A percentile compares a stretch with the other conserved stretches of the same genome.
phyloP scores from a whole-genome alignment of 148 eudicot genomes.

The Persicaria tinctoria region DNA sequence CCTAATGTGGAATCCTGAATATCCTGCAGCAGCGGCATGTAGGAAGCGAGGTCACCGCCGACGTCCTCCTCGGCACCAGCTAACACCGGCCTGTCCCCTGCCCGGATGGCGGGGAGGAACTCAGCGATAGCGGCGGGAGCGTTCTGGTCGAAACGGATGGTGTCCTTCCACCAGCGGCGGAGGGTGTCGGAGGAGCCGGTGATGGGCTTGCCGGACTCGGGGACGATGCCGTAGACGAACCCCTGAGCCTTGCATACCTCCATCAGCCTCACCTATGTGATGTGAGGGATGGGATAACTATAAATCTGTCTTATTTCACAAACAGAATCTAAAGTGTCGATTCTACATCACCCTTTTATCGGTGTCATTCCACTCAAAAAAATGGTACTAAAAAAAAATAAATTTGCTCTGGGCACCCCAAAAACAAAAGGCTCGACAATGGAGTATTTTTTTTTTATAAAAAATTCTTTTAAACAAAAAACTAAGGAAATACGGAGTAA shows the following conservation, averaged over 20 bases:
- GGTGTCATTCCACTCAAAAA: too few species aligned
- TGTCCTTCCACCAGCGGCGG: conserved; percentile 38
- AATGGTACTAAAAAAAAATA: too few species aligned
- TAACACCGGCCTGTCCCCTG: neutral
- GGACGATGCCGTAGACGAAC: conserved; percentile 37
- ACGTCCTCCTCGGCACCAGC: conserved; percentile 1
- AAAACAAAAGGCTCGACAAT: too few species aligned
- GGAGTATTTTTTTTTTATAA: too few species aligned
- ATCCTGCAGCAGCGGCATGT: conserved; percentile 17
- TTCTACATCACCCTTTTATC: too few species aligned
- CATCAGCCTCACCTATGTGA: conserved; percentile 10
- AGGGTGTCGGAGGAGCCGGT: conserved; percentile 34
- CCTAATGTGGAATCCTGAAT: conserved; percentile 38
- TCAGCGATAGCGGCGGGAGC: conserved; percentile 24
- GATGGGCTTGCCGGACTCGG: conserved; percentile 33
- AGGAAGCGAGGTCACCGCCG: neutral
- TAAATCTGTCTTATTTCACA: too few species aligned
- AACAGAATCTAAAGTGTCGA: too few species aligned
- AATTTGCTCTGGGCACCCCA: too few species aligned
- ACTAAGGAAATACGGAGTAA: too few species aligned
- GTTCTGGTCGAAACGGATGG: conserved; percentile 22
- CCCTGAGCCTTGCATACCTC: conserved; percentile 38
- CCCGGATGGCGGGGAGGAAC: conserved; percentile 9
- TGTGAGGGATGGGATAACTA: too few species aligned
- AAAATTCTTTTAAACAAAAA: too few species aligned